phyloP scores from a whole-genome alignment of 1,284 basidiomycete species.

The Ustilago cynodontis region DNA sequence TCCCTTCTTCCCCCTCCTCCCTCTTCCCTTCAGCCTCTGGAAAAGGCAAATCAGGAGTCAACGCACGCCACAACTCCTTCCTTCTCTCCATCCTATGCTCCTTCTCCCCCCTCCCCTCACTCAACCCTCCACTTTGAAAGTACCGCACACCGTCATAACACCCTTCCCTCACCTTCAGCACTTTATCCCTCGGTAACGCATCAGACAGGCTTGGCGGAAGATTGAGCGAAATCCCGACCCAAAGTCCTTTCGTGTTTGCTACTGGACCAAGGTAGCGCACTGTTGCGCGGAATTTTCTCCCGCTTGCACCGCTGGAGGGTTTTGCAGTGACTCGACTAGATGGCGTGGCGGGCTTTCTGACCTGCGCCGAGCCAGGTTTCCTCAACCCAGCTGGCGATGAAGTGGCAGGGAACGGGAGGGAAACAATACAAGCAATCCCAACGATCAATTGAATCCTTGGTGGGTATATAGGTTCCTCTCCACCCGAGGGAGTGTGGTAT shows the following conservation, averaged over 20 bases:
- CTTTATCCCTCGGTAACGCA: not conserved
- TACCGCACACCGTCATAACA: conserved; percentile 82
- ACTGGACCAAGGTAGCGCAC: conserved; percentile 62
- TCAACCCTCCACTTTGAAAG: conserved; percentile 74
- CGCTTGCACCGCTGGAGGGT: not conserved
- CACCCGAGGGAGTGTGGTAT: not conserved
- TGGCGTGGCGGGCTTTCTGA: not conserved
- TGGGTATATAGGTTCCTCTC: not conserved
- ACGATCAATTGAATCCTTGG: conserved; percentile 20
- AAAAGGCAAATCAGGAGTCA: conserved; percentile 12
- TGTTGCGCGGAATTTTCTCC: conserved; percentile 34
- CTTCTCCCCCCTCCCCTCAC: not conserved
- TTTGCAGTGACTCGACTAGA: no score
- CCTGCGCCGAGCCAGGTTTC: not conserved
- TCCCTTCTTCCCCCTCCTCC: not conserved
- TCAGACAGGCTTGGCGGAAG: conserved; percentile 18
- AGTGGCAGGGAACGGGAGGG: conserved; percentile 1
- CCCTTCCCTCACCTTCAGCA: conserved; percentile 74
- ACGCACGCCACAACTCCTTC: conserved; percentile 2
- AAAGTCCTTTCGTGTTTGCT: conserved; percentile 23
- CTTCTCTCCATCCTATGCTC: conserved; percentile 4
- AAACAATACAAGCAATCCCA: conserved; percentile 54
- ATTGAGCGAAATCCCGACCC: conserved; percentile 56
- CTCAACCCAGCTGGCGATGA: not conserved
- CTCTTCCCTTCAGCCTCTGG: not conserved